These are phyloP conservation scores for Jamesozyma rosinii DNA, from an alignment of 805 yeast genomes.

Conservation along the genomic window DNA sequence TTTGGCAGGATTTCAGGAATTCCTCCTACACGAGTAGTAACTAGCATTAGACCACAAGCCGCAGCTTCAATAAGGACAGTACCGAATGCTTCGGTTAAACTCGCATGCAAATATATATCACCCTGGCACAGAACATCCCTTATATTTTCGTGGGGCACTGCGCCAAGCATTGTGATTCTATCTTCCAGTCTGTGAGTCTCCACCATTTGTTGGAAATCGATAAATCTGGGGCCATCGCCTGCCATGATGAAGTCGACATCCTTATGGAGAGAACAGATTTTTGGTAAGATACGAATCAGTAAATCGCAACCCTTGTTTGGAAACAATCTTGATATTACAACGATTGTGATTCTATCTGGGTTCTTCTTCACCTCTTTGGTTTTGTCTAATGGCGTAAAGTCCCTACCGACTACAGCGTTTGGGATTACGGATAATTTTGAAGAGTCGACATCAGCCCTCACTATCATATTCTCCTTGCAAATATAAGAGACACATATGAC, in stretches of 20 bases:
- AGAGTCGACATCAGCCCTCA: constrained; percentile 79
- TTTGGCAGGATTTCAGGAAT: constrained; percentile 91
- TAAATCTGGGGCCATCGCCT: constrained; percentile 93
- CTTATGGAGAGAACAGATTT: constrained; percentile 54
- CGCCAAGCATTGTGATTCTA: constrained; percentile 75
- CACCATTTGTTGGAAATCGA: constrained; percentile 91
- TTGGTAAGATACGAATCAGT: constrained; percentile 73
- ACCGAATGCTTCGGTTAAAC: constrained; percentile 95
- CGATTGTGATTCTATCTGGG: constrained; percentile 58
- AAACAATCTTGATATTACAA: constrained; percentile 81
- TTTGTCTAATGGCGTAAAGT: constrained; percentile 47
- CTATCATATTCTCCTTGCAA: constrained; percentile 89
- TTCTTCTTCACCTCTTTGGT: constrained; percentile 3
- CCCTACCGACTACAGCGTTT: constrained; percentile 82
- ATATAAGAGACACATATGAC: constrained; percentile 95
- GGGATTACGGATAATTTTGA: constrained; percentile 80
- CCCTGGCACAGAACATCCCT: constrained; percentile 89
- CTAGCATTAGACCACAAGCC: constrained; percentile 86
- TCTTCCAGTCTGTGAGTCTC: constrained; percentile 81
- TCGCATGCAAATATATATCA: constrained; percentile 86
- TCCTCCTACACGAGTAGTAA: constrained; percentile 94
- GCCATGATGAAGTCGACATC: constrained; percentile 77
- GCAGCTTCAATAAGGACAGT: constrained; percentile 97
- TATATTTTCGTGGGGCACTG: constrained; percentile 85
- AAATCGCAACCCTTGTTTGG: constrained; percentile 97